Percentiles rank a stretch among this genome's conserved stretches.
Evolutionary conservation across 2,329 filamentous ascomycete species (phyloP).

Genomic region (Sporothrix globosa): DNA sequence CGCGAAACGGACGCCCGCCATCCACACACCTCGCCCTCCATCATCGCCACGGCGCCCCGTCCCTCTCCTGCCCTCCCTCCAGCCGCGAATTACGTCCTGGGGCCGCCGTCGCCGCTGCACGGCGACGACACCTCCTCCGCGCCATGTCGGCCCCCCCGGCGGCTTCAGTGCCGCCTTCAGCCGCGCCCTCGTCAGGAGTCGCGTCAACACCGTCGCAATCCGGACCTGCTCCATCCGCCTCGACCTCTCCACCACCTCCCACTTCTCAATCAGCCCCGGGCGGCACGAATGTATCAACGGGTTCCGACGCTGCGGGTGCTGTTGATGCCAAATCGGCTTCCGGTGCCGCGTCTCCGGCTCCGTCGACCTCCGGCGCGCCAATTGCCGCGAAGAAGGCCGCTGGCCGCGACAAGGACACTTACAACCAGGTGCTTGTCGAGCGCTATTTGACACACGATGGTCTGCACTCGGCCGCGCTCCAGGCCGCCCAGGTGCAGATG

Average conservation of each 20-base stretch:
- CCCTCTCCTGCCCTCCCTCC: not conserved
- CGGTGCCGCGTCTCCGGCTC: constrained; percentile 26
- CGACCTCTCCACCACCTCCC: constrained; percentile 12
- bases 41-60: constrained; percentile 26
- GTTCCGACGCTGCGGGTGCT: not conserved
- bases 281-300: not conserved
- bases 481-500: constrained; percentile 60
- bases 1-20: constrained; percentile 24
- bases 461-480: constrained; percentile 57
- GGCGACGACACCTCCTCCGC: constrained; percentile 43
- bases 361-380: constrained; percentile 18
- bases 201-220: constrained; percentile 28
- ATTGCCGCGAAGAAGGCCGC: constrained; percentile 16
- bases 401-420: constrained; percentile 59
- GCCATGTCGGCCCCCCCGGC: constrained; percentile 52
- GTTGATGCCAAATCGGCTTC: constrained; percentile 3
- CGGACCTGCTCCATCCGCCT: constrained; percentile 13
- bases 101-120: constrained; percentile 42
- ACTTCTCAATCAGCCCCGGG: not conserved
- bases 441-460: constrained; percentile 59
- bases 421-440: constrained; percentile 58
- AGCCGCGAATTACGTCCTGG: constrained; percentile 22
- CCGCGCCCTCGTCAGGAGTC: constrained; percentile 27
- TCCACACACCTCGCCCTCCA: constrained; percentile 23
- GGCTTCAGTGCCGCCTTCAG: constrained; percentile 39